Conservation (phyloP, 345 rosid genomes). For the Xanthoceras sorbifolium region DNA sequence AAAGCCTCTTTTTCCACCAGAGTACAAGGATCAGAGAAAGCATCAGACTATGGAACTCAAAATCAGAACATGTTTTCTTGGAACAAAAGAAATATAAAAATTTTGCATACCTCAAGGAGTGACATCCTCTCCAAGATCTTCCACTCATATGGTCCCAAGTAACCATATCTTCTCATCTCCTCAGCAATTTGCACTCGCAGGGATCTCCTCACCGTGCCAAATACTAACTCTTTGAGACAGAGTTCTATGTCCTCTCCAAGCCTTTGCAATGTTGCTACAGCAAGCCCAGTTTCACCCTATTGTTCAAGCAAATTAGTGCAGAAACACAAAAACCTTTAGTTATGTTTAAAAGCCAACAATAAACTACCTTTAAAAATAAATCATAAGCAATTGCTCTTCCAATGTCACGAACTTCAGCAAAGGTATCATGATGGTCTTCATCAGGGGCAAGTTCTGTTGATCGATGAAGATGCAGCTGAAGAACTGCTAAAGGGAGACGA, state of each 20-base stretch:
- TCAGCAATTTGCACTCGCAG: conserved; percentile 74
- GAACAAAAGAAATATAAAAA: conserved; percentile 21
- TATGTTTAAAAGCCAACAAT: conserved; percentile 25
- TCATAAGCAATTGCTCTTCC: conserved; percentile 97
- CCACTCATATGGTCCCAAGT: conserved; percentile 73
- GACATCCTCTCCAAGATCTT: conserved; percentile 74
- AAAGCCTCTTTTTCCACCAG: conserved; percentile 75
- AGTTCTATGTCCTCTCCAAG: conserved; percentile 90
- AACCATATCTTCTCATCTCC: conserved; percentile 76
- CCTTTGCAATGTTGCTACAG: conserved; percentile 82
- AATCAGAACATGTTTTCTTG: conserved; percentile 21
- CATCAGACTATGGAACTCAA: conserved; percentile 22
- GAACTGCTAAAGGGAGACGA: conserved; percentile 96
- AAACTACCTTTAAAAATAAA: conserved; percentile 81
- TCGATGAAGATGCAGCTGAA: conserved; percentile 91
- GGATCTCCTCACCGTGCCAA: conserved; percentile 87
- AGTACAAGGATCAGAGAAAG: conserved; percentile 31
- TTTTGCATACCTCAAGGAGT: conserved; percentile 74
- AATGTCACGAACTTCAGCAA: conserved; percentile 84
- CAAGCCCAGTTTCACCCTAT: conserved; percentile 91
- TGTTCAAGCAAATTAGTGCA: conserved; percentile 40
- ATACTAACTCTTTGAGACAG: conserved; percentile 84
- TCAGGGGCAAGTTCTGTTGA: conserved; percentile 55
- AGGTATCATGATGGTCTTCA: conserved; percentile 69
- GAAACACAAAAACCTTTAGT: conserved; percentile 24